These are phyloP conservation scores for Linum trigynum DNA, from an alignment of 345 rosid species.

Conservation along the genomic window DNA sequence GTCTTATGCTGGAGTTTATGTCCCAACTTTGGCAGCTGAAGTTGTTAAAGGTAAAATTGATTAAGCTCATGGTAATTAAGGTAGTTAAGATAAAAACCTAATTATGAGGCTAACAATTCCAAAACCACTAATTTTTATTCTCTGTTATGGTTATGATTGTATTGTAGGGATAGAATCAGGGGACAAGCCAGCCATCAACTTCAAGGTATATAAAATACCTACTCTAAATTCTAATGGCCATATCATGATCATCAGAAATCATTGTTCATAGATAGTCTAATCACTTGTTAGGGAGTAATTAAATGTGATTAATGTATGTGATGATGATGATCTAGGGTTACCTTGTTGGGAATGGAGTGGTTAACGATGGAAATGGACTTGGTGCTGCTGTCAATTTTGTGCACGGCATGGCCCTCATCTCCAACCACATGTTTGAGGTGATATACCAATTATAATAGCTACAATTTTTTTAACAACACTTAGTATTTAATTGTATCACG, in stretches of 20 bases:
- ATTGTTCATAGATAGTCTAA: no score
- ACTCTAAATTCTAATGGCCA: background rate
- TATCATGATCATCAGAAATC: background rate
- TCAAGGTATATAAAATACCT: constrained; percentile 21
- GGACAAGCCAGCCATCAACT: constrained; percentile 24
- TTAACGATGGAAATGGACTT: constrained; percentile 3
- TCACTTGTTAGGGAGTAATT: no score
- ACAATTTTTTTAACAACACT: background rate
- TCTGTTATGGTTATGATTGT: background rate
- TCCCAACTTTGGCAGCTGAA: constrained; percentile 33
- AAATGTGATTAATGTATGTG: background rate
- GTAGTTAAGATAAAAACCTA: no score
- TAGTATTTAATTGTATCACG: no score
- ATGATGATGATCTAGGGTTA: constrained; percentile 27
- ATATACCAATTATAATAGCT: background rate
- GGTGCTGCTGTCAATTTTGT: constrained; percentile 27
- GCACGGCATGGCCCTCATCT: constrained; percentile 40
- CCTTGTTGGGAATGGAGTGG: constrained; percentile 34
- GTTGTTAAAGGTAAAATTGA: constrained; percentile 23
- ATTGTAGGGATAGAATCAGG: constrained; percentile 26
- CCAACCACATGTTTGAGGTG: constrained; percentile 28
- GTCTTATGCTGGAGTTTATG: constrained; percentile 40
- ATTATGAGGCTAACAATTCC: background rate
- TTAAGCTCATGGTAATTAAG: background rate
- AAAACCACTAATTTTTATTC: background rate